Evolutionary conservation across 176 grass and related monocot species (phyloP).

Genomic region (Oryza glaberrima): DNA sequence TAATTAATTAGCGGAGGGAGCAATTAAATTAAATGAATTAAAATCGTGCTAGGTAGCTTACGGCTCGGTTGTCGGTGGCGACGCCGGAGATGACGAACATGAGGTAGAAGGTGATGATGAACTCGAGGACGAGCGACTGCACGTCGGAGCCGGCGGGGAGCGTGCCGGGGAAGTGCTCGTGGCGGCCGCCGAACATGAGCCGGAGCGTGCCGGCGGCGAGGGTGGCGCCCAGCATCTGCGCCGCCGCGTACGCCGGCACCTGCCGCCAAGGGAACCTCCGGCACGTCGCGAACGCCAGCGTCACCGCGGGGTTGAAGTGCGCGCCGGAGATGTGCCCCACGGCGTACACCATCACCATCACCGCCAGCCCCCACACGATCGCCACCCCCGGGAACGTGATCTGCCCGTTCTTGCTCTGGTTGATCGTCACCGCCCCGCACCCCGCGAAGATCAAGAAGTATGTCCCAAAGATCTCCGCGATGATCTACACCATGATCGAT

Average conservation of each 20-base stretch:
- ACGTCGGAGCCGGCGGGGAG: conserved; percentile 65
- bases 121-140: conserved; percentile 75
- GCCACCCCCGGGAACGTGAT: conserved; percentile 89
- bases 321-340: conserved; percentile 95
- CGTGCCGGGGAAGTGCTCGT: conserved; percentile 71
- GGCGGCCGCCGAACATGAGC: conserved; percentile 66
- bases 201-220: conserved; percentile 67
- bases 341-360: conserved; percentile 98
- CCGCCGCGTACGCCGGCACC: conserved; percentile 65
- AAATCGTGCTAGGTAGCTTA: conserved; percentile 18
- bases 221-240: conserved; percentile 66
- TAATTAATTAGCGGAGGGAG: too few relatives aligned
- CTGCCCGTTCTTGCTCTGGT: conserved; percentile 61
- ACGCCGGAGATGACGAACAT: conserved; percentile 96
- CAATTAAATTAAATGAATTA: too few relatives aligned
- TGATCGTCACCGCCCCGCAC: conserved; percentile 81
- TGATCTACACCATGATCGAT: conserved; percentile 29
- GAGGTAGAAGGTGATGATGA: conserved; percentile 88
- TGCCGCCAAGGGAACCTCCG: conserved; percentile 87
- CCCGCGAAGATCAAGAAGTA: conserved; percentile 98
- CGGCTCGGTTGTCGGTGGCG: conserved; percentile 81
- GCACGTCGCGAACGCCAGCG: conserved; percentile 82
- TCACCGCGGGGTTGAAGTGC: conserved; percentile 95
- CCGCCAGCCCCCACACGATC: conserved; percentile 84
- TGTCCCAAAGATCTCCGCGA: conserved; percentile 83